Percentiles rank a stretch among this genome's conserved stretches.
phyloP scores from a whole-genome alignment of 2,329 filamentous ascomycete genomes.

The Sclerotinia minor region DNA sequence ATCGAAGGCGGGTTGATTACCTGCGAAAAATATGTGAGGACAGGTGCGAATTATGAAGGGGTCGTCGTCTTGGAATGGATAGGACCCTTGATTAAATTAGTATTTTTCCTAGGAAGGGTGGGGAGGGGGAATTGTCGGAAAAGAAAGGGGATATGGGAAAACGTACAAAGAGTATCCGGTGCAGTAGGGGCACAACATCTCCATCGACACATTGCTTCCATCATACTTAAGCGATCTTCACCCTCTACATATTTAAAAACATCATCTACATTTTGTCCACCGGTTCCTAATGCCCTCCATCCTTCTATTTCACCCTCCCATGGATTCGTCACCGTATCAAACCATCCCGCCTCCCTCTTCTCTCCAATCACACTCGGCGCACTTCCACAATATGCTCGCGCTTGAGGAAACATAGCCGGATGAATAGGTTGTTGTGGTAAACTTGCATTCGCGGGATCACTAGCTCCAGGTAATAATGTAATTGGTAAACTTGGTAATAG shows the following conservation, averaged over 20 bases:
- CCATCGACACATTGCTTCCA: slow-evolving; percentile 95
- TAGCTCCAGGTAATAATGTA: slow-evolving; percentile 80
- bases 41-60: slow-evolving; percentile 83
- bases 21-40: slow-evolving; percentile 89
- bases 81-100: slow-evolving; percentile 65
- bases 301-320: slow-evolving; percentile 90
- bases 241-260: slow-evolving; percentile 86
- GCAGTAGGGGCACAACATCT: slow-evolving; percentile 88
- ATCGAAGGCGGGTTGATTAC: slow-evolving; percentile 77
- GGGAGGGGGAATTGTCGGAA: neutral
- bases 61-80: slow-evolving; percentile 92
- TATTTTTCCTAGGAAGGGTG: neutral
- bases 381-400: slow-evolving; percentile 59
- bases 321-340: slow-evolving; percentile 89
- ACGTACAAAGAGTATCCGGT: slow-evolving; percentile 89
- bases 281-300: slow-evolving; percentile 81
- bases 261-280: slow-evolving; percentile 92
- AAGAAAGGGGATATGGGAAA: neutral
- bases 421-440: slow-evolving; percentile 94
- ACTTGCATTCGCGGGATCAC: slow-evolving; percentile 85
- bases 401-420: slow-evolving; percentile 80
- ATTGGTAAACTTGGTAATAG: slow-evolving; percentile 84
- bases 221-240: slow-evolving; percentile 77
- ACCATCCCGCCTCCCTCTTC: slow-evolving; percentile 63
- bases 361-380: slow-evolving; percentile 39